phyloP scores from a whole-genome alignment of 768 basidiomycete species.

The Lactifluus pinguis region DNA sequence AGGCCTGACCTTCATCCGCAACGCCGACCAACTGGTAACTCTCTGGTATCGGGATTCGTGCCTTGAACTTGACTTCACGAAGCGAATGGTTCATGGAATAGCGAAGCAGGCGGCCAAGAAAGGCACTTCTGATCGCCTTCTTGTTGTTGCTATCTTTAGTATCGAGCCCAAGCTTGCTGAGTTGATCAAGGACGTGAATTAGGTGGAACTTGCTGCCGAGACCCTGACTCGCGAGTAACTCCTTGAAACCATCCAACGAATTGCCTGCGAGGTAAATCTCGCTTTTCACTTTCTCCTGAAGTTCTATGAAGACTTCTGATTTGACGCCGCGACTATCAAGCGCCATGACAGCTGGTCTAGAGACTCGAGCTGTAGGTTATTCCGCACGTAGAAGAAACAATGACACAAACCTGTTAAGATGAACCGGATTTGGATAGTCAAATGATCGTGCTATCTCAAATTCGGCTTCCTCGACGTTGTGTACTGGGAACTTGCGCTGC shows the following conservation, averaged over 20 bases:
- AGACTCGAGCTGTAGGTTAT: neutral
- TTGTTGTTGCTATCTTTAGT: conserved; percentile 30
- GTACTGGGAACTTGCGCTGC: conserved; percentile 67
- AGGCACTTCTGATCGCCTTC: conserved; percentile 41
- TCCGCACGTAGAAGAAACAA: neutral
- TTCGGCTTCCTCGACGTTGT: conserved; percentile 35
- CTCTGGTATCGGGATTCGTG: conserved; percentile 61
- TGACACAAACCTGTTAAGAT: conserved; percentile 59
- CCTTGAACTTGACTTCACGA: conserved; percentile 65
- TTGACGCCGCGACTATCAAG: conserved; percentile 68
- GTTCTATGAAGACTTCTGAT: conserved; percentile 44
- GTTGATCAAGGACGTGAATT: conserved; percentile 38
- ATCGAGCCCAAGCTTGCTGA: conserved; percentile 43
- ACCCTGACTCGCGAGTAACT: conserved; percentile 39
- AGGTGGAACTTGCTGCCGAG: conserved; percentile 43
- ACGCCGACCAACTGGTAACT: conserved; percentile 70
- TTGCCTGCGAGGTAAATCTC: conserved; percentile 52
- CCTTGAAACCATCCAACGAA: conserved; percentile 39
- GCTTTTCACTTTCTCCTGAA: conserved; percentile 53
- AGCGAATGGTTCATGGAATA: conserved; percentile 58
- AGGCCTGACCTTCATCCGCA: conserved; percentile 60
- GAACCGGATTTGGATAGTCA: conserved; percentile 47
- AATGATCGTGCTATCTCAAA: conserved; percentile 71
- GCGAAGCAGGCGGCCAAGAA: conserved; percentile 46
- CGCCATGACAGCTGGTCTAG: conserved; percentile 66